Evolutionary conservation across 75 land plant species (phyloP), one percentile per base, ranked within the genome.

Genomic region (Selaginella moellendorffii): DNA sequence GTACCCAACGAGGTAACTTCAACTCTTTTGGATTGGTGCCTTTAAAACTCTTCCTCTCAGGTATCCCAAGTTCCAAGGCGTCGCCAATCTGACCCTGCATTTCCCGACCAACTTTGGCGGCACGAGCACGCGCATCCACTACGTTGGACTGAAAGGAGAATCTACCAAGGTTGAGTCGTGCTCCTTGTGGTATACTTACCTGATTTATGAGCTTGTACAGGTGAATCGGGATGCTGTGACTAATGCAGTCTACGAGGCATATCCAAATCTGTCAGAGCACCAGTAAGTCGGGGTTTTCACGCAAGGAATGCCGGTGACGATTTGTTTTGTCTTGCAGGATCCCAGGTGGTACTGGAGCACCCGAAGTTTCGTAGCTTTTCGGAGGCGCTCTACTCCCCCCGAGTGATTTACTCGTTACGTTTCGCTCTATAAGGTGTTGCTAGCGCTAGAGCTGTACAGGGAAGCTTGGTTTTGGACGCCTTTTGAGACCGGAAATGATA

Each of bases 231-330:
- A 93, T 74, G 88, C 77, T 22, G 84, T 93, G 61, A 81, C 96
- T 29, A 85, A 74, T 27, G 79, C 83, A 42, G 98, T 93, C 24
- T 93, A 93, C 69, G 98, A 93, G 59, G 65, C 93, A 17, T 69
- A 68, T 70, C 98, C 98, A 26, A 93, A 93, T 79, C 98, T 96
- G 63, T 83, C 98, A 65, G 98, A 93, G 24, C 90, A 85, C 87
- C 85, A 83, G 97, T 88, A 80, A 71, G 82, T 71, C n/a, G n/a
- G n/a, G n/a, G n/a, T n/a, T n/a, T n/a, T n/a, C n/a, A n/a, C n/a
- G n/a, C n/a, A n/a, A n/a, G n/a, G n/a, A n/a, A n/a, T n/a, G n/a
- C n/a, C n/a, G n/a, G n/a, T n/a, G n/a, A n/a, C n/a, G n/a, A n/a
- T n/a, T n/a, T n/a, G n/a, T n/a, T n/a, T n/a, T n/a, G n/a, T n/a